phyloP scores from a whole-genome alignment of 768 basidiomycete species.

The Tricholoma sp. region DNA sequence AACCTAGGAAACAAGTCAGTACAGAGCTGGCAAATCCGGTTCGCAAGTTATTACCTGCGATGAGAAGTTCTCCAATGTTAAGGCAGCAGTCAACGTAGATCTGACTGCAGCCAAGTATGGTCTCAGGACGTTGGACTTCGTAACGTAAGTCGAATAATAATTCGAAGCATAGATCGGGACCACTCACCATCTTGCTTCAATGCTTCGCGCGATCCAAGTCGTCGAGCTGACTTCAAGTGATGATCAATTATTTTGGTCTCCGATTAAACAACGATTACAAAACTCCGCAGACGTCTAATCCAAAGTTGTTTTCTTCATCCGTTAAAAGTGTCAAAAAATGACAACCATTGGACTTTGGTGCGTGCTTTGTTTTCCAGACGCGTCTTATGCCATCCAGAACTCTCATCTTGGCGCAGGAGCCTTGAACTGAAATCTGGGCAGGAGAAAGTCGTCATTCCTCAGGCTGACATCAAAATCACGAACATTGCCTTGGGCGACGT shows the following conservation, averaged over 20 bases:
- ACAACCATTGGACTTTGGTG: constrained; percentile 66
- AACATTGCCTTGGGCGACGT: constrained; percentile 78
- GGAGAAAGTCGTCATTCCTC: constrained; percentile 50
- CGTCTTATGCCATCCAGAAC: constrained; percentile 11
- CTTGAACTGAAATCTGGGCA: constrained; percentile 53
- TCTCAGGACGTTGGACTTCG: constrained; percentile 88
- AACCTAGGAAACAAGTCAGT: constrained; percentile 48
- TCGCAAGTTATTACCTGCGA: constrained; percentile 64
- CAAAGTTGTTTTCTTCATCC: constrained; percentile 11
- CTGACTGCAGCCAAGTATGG: constrained; percentile 96
- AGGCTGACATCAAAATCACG: constrained; percentile 71
- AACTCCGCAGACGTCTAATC: neutral
- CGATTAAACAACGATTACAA: constrained; percentile 31
- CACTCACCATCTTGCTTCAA: constrained; percentile 45
- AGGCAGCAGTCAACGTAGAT: constrained; percentile 93
- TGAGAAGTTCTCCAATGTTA: constrained; percentile 96
- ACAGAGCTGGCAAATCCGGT: constrained; percentile 1
- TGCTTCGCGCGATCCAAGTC: neutral
- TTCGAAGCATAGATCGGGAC: neutral
- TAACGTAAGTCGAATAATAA: constrained; percentile 2
- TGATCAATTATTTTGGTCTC: constrained; percentile 29
- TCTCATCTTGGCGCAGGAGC: constrained; percentile 44
- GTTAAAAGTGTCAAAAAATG: constrained; percentile 32
- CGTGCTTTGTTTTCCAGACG: constrained; percentile 20
- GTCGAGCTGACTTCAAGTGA: neutral